Evolutionary conservation across 139 green algal genomes (phyloP).

Genomic region (Penium margaritaceum): DNA sequence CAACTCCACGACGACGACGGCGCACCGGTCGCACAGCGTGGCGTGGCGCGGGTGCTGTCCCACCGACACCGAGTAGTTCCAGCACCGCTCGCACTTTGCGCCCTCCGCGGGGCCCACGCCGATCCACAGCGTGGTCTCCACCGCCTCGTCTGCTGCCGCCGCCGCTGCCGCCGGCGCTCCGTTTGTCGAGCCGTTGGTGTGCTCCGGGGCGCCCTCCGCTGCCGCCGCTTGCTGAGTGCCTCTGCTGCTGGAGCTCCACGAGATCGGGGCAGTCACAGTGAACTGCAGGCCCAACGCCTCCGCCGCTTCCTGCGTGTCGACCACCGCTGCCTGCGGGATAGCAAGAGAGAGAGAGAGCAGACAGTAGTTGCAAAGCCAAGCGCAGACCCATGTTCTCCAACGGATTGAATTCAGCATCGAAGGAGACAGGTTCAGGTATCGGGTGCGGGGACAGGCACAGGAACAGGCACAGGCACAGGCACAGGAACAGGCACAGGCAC

Average conservation of each 20-base stretch:
- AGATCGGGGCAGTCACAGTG: conserved; percentile 5
- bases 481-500: too few relatives aligned
- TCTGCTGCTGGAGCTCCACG: conserved; percentile 6
- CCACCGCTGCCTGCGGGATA: conserved; percentile 15
- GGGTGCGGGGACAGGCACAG: too few relatives aligned
- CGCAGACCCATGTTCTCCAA: neutral
- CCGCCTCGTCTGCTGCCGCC: conserved; percentile 38
- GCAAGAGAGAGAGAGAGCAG: neutral
- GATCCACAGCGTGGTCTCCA: conserved; percentile 55
- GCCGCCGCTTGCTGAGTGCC: conserved; percentile 21
- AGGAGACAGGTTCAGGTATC: too few relatives aligned
- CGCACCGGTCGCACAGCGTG: conserved; percentile 82
- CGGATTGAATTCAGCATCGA: too few relatives aligned
- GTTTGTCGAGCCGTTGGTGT: too few relatives aligned
- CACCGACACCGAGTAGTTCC: conserved; percentile 77
- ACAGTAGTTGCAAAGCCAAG: neutral
- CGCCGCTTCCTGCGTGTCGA: conserved; percentile 11
- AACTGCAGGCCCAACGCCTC: conserved; percentile 8
- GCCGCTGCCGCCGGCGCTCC: too few relatives aligned
- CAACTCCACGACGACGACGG: conserved; percentile 77
- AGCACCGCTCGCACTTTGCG: conserved; percentile 85
- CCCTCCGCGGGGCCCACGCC: conserved; percentile 69
- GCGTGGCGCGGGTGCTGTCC: conserved; percentile 57
- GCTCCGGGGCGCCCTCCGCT: neutral
- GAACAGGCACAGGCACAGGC: too few relatives aligned